A percentile compares a stretch with the other conserved stretches of the same genome.
Evolutionary conservation across 805 yeast genomes (phyloP).

Genomic region (Metschnikowia orientalis): DNA sequence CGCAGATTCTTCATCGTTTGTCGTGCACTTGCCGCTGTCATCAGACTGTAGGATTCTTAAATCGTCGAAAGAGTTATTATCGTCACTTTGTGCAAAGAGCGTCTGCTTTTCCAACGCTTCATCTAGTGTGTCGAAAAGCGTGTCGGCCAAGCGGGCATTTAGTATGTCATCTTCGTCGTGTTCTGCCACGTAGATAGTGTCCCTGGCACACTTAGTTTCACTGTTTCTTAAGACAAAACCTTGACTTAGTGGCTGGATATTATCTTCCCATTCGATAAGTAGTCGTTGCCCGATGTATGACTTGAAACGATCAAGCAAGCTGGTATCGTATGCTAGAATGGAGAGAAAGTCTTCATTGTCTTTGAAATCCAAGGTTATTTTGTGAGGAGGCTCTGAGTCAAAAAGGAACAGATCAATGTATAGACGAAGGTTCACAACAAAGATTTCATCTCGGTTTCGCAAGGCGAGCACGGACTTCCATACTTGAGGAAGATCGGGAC

Average conservation of each 20-base stretch:
- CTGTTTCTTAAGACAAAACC: no score
- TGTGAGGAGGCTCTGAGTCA: conserved; percentile 13
- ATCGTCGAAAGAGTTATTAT: conserved; percentile 15
- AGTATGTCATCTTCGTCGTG: conserved; percentile 1
- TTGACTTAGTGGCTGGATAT: conserved; percentile 1
- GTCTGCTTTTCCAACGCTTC: conserved; percentile 12
- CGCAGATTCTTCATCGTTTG: conserved; percentile 15
- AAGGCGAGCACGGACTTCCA: conserved; percentile 13
- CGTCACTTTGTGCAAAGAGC: conserved; percentile 11
- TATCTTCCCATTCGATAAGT: conserved; percentile 12
- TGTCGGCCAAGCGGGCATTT: conserved; percentile 1
- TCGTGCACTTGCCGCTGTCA: conserved; percentile 24
- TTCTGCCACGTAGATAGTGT: no score
- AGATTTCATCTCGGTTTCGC: conserved; percentile 24
- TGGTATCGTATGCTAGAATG: conserved; percentile 25
- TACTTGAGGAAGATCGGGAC: conserved; percentile 11
- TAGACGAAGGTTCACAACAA: conserved; percentile 30
- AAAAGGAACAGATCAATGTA: conserved; percentile 22
- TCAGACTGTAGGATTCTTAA: conserved; percentile 21
- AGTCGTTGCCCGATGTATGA: conserved; percentile 23
- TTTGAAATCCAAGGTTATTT: conserved; percentile 22
- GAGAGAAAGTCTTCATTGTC: conserved; percentile 31
- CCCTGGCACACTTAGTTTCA: no score
- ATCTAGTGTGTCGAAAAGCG: conserved; percentile 11
- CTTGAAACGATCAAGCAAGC: conserved; percentile 24